phyloP scores from a whole-genome alignment of 352 stramenopile genomes.

The Pythium aquatile region DNA sequence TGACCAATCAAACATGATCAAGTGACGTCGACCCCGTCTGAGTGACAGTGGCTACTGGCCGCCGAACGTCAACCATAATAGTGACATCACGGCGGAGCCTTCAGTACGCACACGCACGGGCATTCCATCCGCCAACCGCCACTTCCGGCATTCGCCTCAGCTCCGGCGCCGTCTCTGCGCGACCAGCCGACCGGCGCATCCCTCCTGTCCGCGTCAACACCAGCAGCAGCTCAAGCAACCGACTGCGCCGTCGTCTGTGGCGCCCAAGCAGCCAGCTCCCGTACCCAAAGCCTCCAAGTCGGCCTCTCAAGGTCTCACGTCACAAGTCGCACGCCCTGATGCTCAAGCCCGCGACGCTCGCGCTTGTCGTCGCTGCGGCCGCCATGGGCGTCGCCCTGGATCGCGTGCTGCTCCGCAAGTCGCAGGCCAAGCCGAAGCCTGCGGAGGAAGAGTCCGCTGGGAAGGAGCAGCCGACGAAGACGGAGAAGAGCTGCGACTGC shows the following conservation, averaged over 20 bases:
- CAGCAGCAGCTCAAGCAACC: not conserved
- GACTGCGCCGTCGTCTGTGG: not conserved
- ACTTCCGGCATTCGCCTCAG: not conserved
- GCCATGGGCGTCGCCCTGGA: slow-evolving; percentile 32
- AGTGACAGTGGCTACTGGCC: not conserved
- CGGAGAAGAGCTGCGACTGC: slow-evolving; percentile 47
- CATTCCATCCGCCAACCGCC: not conserved
- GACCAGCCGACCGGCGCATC: not conserved
- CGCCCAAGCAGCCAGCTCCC: not conserved
- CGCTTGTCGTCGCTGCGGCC: slow-evolving; percentile 18
- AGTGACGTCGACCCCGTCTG: slow-evolving; percentile 1
- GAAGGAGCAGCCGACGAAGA: not conserved
- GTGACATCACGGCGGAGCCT: slow-evolving; percentile 4
- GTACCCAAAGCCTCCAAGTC: not conserved
- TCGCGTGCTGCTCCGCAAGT: slow-evolving; percentile 19
- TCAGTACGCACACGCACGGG: not conserved
- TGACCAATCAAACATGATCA: not conserved
- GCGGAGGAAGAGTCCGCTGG: not conserved
- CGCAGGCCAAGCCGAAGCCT: not conserved
- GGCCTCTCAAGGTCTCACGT: not conserved
- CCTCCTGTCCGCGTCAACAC: not conserved
- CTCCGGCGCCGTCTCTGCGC: not conserved
- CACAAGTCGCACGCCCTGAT: slow-evolving; percentile 4
- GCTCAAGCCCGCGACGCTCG: slow-evolving; percentile 14
- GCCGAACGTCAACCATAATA: not conserved